phyloP scores from a whole-genome alignment of 2,329 filamentous ascomycete genomes.

The Metarhizium sp. region DNA sequence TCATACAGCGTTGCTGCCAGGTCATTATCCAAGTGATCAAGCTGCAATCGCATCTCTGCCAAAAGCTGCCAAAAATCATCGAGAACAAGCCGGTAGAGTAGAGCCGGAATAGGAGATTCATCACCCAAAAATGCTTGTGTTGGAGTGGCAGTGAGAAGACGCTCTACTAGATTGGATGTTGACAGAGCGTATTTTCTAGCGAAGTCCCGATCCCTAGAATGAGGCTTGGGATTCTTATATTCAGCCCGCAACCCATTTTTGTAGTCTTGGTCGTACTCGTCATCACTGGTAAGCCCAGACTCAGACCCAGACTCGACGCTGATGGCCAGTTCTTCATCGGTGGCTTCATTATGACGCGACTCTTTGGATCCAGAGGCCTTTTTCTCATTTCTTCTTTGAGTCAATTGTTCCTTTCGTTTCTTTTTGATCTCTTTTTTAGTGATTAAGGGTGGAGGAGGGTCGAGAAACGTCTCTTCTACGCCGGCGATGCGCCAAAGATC shows the following conservation, averaged over 20 bases:
- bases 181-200: slow-evolving; percentile 17
- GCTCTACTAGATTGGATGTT: slow-evolving; percentile 13
- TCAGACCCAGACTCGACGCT: slow-evolving; percentile 3
- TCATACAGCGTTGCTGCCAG: slow-evolving; percentile 14
- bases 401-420: slow-evolving; percentile 9
- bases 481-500: slow-evolving; percentile 17
- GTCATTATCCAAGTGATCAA: slow-evolving; percentile 17
- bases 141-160: slow-evolving; percentile 11
- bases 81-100: slow-evolving; percentile 12
- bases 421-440: slow-evolving; percentile 9
- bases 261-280: slow-evolving; percentile 15
- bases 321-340: neutral
- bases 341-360: neutral
- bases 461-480: slow-evolving; percentile 16
- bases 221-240: slow-evolving; percentile 12
- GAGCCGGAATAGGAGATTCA: slow-evolving; percentile 5
- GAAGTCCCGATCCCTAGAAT: slow-evolving; percentile 15
- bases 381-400: slow-evolving; percentile 1
- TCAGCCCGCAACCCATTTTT: slow-evolving; percentile 7
- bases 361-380: slow-evolving; percentile 1
- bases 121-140: slow-evolving; percentile 6
- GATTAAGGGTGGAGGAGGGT: slow-evolving; percentile 14
- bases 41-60: slow-evolving; percentile 14
- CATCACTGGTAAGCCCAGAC: slow-evolving; percentile 10
- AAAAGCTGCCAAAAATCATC: slow-evolving; percentile 19